Conservation (phyloP, 768 basidiomycete genomes). For the Suillus clintonianus region DNA sequence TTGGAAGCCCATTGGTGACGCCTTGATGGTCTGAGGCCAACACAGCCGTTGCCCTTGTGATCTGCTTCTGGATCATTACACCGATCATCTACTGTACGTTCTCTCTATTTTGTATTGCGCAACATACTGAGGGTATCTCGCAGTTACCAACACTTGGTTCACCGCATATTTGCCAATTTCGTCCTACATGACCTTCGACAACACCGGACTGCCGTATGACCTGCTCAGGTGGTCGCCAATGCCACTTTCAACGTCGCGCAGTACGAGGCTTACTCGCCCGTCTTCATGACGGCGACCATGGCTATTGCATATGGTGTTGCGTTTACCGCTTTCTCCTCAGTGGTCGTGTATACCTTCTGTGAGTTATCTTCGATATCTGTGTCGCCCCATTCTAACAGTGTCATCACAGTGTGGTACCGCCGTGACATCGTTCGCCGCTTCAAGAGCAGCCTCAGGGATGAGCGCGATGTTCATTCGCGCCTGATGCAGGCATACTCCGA, state of each 20-base stretch:
- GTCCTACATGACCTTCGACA: slow-evolving; percentile 64
- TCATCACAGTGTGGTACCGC: slow-evolving; percentile 75
- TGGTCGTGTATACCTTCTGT: slow-evolving; percentile 80
- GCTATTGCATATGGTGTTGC: slow-evolving; percentile 70
- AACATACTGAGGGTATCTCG: slow-evolving; percentile 5
- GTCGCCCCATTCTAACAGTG: slow-evolving; percentile 5
- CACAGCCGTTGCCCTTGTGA: slow-evolving; percentile 59
- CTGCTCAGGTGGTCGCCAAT: slow-evolving; percentile 57
- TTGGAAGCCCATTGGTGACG: slow-evolving; percentile 76
- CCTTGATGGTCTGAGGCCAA: slow-evolving; percentile 91
- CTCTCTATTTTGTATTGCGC: not conserved
- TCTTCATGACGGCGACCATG: slow-evolving; percentile 69
- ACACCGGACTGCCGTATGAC: slow-evolving; percentile 71
- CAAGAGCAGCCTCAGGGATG: slow-evolving; percentile 65
- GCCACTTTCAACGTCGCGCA: slow-evolving; percentile 64
- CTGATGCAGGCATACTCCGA: slow-evolving; percentile 81
- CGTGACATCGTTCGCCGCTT: slow-evolving; percentile 75
- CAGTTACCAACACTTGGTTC: slow-evolving; percentile 74
- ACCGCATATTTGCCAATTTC: slow-evolving; percentile 77
- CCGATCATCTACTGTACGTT: slow-evolving; percentile 75
- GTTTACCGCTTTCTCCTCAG: slow-evolving; percentile 75
- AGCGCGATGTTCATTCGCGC: slow-evolving; percentile 82
- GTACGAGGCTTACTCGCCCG: slow-evolving; percentile 79
- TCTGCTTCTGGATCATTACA: slow-evolving; percentile 74
- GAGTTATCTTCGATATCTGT: slow-evolving; percentile 29